Evolutionary conservation across 2,329 filamentous ascomycete species (phyloP).

Genomic region (Ceratocystis cubensis): DNA sequence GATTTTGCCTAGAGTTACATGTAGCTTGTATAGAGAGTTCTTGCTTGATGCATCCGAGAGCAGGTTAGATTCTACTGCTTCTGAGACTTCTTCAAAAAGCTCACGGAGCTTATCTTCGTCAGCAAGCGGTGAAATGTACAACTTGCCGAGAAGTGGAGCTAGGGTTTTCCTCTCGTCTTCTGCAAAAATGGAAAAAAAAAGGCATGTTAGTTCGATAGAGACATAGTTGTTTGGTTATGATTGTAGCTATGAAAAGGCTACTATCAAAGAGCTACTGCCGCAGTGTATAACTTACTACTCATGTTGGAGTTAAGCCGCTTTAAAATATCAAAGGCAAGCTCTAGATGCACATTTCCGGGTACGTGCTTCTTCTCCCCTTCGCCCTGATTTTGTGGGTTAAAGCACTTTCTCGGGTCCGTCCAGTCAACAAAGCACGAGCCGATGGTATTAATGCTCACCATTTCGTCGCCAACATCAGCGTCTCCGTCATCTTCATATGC

Average conservation of each 20-base stretch:
- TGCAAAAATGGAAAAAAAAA: conserved; percentile 26
- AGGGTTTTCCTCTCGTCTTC: conserved; percentile 80
- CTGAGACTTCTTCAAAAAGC: conserved; percentile 44
- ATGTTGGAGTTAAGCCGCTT: conserved; percentile 57
- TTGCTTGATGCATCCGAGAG: conserved; percentile 48
- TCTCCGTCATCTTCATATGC: conserved; percentile 63
- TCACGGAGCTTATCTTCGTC: conserved; percentile 45
- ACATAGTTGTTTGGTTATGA: too few relatives aligned
- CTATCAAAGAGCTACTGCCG: not conserved
- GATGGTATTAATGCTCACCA: conserved; percentile 66
- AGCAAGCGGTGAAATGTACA: conserved; percentile 61
- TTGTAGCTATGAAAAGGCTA: not conserved
- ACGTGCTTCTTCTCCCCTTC: conserved; percentile 51
- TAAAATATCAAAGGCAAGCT: conserved; percentile 64
- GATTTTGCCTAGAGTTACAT: conserved; percentile 54
- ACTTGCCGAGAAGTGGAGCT: conserved; percentile 65
- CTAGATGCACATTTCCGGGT: conserved; percentile 67
- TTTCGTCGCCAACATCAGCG: conserved; percentile 60
- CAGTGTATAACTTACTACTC: conserved; percentile 43
- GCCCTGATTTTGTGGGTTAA: conserved; percentile 34
- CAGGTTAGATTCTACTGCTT: conserved; percentile 50
- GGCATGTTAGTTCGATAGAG: conserved; percentile 25
- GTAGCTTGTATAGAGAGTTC: conserved; percentile 56
- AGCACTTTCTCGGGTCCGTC: conserved; percentile 83
- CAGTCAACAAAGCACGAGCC: conserved; percentile 80